A percentile compares a stretch with the other conserved stretches of the same genome.
phyloP scores from a whole-genome alignment of 768 basidiomycete species.

The Boletus reticuloceps region DNA sequence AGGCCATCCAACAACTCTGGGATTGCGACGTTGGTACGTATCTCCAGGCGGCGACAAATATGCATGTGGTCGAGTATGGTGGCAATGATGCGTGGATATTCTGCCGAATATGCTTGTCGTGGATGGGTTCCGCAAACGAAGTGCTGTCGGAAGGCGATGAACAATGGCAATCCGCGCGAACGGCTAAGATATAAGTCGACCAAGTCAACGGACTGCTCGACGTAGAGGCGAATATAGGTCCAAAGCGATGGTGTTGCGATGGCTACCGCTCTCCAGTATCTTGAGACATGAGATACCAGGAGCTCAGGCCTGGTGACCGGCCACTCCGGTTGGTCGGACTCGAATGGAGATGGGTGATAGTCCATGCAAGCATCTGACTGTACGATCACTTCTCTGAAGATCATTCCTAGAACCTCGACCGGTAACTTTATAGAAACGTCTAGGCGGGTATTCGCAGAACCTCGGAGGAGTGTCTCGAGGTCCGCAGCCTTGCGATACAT shows the following conservation, averaged over 20 bases:
- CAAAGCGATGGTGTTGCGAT: slow-evolving; percentile 39
- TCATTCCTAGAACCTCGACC: slow-evolving; percentile 26
- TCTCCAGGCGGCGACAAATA: slow-evolving; percentile 24
- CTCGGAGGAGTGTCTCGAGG: slow-evolving; percentile 8
- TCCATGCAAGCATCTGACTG: slow-evolving; percentile 1
- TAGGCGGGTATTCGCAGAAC: neutral
- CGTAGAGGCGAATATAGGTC: slow-evolving; percentile 29
- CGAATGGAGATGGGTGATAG: neutral
- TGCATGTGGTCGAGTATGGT: slow-evolving; percentile 29
- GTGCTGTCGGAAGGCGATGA: slow-evolving; percentile 22
- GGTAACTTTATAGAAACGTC: slow-evolving; percentile 21
- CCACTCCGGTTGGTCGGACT: slow-evolving; percentile 7
- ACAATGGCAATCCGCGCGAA: slow-evolving; percentile 24
- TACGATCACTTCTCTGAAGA: slow-evolving; percentile 20
- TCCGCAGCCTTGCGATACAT: slow-evolving; percentile 20
- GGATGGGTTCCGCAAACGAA: slow-evolving; percentile 18
- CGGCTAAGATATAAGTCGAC: slow-evolving; percentile 27
- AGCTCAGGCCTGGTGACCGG: slow-evolving; percentile 27
- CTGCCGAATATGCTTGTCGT: slow-evolving; percentile 16
- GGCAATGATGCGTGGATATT: slow-evolving; percentile 20
- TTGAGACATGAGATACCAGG: slow-evolving; percentile 41
- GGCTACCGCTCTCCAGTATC: slow-evolving; percentile 40
- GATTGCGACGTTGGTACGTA: slow-evolving; percentile 22
- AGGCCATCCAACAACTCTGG: slow-evolving; percentile 26
- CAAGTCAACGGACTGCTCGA: slow-evolving; percentile 26